Evolutionary conservation across 495 filamentous ascomycete species (phyloP).

Genomic region (Penicillium salamii): DNA sequence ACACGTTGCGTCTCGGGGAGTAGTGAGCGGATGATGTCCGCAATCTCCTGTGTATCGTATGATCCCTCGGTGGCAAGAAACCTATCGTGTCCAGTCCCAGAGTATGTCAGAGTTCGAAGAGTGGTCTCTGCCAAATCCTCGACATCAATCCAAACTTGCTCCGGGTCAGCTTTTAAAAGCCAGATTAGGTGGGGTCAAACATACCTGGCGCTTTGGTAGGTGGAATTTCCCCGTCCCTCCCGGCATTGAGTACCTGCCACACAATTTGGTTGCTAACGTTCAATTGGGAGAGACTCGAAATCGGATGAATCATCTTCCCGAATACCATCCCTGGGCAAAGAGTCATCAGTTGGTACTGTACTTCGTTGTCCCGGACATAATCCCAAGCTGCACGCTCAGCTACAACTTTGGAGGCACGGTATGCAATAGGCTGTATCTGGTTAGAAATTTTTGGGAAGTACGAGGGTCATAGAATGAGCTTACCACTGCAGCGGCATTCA

Average conservation of each 20-base stretch:
- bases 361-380: conserved; percentile 23
- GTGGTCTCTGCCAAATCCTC: conserved; percentile 36
- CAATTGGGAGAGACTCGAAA: conserved; percentile 17
- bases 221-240: conserved; percentile 14
- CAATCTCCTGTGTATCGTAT: conserved; percentile 32
- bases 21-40: conserved; percentile 26
- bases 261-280: conserved; percentile 31
- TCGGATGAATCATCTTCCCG: conserved; percentile 29
- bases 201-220: conserved; percentile 25
- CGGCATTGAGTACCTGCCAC: conserved; percentile 23
- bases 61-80: conserved; percentile 30
- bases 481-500: conserved; percentile 23
- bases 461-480: neutral
- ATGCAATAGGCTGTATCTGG: conserved; percentile 21
- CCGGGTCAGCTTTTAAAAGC: neutral
- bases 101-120: conserved; percentile 23
- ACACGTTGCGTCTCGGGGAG: conserved; percentile 20
- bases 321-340: conserved; percentile 31
- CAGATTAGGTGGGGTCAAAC: neutral
- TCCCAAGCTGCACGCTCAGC: conserved; percentile 35
- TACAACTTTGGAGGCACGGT: conserved; percentile 35
- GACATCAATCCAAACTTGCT: conserved; percentile 27
- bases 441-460: neutral
- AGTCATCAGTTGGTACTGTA: conserved; percentile 19
- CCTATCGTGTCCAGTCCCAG: conserved; percentile 27